Evolutionary conservation across 2,329 filamentous ascomycete species (phyloP), one percentile per base, ranked within the genome.

Genomic region (Alternaria incomplexa): DNA sequence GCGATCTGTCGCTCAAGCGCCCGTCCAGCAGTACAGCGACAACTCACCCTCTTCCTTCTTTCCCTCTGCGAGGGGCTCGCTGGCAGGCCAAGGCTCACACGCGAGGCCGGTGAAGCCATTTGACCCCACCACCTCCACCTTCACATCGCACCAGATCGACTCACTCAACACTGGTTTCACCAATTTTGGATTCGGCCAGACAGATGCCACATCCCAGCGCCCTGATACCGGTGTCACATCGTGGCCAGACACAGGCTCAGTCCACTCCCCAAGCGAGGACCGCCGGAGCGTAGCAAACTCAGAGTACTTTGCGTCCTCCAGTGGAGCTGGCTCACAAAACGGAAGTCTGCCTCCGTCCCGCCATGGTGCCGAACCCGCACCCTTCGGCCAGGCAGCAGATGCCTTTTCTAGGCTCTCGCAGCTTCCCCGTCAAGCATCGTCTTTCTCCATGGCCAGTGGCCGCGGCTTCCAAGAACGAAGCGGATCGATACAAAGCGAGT

Each of bases 271-370:
- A 4, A 81, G 71, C 47, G 81, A 83, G 36, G 82, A 82, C 52
- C 73, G 81, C 32, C 75, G 79, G 26, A 78, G 81, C 55, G 72
- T 78, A 22, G 75, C 77, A 51, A 76, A 77, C 44, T 78, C 80
- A 5, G 79, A 83, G 9, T 87, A 83, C 70, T 82, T 84, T 64
- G 78, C 75, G 32, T 73, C 81, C 15, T 77, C 77, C 2, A 84
- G 83, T 51, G 80, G 80, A 51, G 79, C 81, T 17, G 75, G 81
- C 4, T 85, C 86, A n/a, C 83, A 86, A 63, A 87, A 88, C 61
- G 79, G 81, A 45, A 88, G 83, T 74, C 79, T 87, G 50, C 86
- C 88, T 47, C 83, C 87, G 2, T 88, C 88, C 36, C 83, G 86
- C 51, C 84, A 87, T 58, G 80, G 81, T 11, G 80, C 80, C 15